Conservation (phyloP, 1,284 basidiomycete species). For the Ceratobasidium theobromae region DNA sequence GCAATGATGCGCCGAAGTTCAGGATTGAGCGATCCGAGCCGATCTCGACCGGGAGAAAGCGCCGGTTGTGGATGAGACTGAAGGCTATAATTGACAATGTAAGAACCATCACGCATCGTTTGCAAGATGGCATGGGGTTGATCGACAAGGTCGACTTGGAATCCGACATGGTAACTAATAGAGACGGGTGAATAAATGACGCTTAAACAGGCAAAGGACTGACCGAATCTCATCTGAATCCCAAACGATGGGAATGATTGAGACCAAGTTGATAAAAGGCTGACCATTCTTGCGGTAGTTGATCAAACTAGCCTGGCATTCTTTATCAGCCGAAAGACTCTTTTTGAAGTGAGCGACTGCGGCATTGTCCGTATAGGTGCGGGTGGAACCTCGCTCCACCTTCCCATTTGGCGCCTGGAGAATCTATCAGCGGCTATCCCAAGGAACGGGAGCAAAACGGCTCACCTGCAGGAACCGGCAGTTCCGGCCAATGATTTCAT, state of each 20-base stretch:
- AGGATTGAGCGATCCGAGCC: conserved; percentile 16
- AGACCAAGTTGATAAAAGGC: conserved; percentile 86
- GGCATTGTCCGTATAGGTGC: conserved; percentile 67
- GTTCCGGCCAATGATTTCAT: conserved; percentile 83
- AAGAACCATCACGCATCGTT: conserved; percentile 73
- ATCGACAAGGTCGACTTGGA: conserved; percentile 81
- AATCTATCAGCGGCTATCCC: conserved; percentile 1
- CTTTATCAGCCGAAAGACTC: conserved; percentile 69
- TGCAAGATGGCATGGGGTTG: conserved; percentile 83
- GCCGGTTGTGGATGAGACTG: conserved; percentile 40
- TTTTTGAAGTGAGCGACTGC: conserved; percentile 72
- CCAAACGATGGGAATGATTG: conserved; percentile 74
- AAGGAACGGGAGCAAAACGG: neutral
- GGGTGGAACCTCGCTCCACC: conserved; percentile 62
- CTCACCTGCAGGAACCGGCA: conserved; percentile 64
- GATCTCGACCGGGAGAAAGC: conserved; percentile 23
- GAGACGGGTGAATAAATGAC: neutral
- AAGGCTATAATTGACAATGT: conserved; percentile 57
- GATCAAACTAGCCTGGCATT: conserved; percentile 84
- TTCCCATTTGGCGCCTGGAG: conserved; percentile 69
- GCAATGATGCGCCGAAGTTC: conserved; percentile 23
- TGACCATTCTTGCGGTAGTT: conserved; percentile 85
- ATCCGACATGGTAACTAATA: conserved; percentile 86
- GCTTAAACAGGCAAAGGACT: neutral
- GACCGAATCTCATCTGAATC: conserved; percentile 50